phyloP scores from a whole-genome alignment of 495 filamentous ascomycete species.

The Opeltia flavorubescens region DNA sequence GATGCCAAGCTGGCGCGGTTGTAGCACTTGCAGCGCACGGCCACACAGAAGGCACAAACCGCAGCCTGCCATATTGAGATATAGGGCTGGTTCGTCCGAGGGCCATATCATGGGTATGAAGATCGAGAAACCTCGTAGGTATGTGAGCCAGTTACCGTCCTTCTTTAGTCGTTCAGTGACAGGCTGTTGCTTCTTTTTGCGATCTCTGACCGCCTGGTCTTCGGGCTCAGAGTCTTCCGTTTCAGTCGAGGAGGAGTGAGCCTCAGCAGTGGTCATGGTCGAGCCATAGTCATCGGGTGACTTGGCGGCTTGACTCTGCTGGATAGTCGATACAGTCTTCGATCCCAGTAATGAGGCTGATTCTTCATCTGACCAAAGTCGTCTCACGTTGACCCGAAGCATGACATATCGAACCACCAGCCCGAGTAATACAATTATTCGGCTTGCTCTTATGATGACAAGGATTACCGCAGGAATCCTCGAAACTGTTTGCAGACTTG shows the following conservation, averaged over 20 bases:
- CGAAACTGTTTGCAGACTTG: not conserved
- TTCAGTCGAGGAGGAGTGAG: not conserved
- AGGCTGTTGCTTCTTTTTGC: conserved; percentile 29
- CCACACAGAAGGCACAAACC: conserved; percentile 45
- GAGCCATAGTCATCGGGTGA: conserved; percentile 11
- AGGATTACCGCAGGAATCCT: no score
- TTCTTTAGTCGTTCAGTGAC: conserved; percentile 44
- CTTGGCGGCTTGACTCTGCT: conserved; percentile 1
- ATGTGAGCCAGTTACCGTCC: conserved; percentile 50
- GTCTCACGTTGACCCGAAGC: conserved; percentile 4
- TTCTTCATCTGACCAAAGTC: conserved; percentile 17
- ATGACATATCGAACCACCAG: conserved; percentile 17
- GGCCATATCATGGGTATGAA: conserved; percentile 58
- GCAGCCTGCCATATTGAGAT: conserved; percentile 41
- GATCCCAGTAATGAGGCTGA: conserved; percentile 16
- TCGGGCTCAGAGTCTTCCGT: conserved; percentile 13
- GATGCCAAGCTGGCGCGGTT: conserved; percentile 53
- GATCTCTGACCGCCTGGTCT: not conserved
- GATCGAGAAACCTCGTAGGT: conserved; percentile 27
- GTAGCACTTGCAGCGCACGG: conserved; percentile 47
- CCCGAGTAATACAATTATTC: conserved; percentile 19
- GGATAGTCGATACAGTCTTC: not conserved
- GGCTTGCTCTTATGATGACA: conserved; percentile 14
- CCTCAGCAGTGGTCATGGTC: not conserved
- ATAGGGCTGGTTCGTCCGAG: conserved; percentile 36